These are phyloP conservation scores for Platismatia glauca DNA, from an alignment of 495 filamentous ascomycete genomes.

Conservation along the genomic window DNA sequence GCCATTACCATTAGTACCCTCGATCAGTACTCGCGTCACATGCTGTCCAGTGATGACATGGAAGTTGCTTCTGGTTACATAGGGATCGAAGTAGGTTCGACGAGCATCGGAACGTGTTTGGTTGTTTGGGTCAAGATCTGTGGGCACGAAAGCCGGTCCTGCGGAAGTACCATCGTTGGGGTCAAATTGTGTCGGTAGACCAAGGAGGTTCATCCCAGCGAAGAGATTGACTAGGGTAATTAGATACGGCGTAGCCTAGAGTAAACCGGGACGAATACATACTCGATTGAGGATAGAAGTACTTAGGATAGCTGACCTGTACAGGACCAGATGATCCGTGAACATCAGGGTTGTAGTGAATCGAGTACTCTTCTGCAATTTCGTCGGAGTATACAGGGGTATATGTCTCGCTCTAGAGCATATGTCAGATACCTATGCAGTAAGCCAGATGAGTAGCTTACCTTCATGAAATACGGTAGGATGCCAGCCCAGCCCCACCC, in stretches of 20 bases:
- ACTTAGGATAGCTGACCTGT: conserved; percentile 40
- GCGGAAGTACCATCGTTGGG: conserved; percentile 39
- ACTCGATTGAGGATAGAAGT: conserved; percentile 29
- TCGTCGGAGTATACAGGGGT: conserved; percentile 26
- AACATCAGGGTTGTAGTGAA: conserved; percentile 35
- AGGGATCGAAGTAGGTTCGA: conserved; percentile 36
- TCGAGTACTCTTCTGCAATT: conserved; percentile 23
- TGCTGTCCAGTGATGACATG: conserved; percentile 38
- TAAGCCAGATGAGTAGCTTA: background rate
- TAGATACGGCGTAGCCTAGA: conserved; percentile 2
- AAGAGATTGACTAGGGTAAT: conserved; percentile 41
- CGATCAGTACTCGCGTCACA: conserved; percentile 37
- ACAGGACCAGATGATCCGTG: conserved; percentile 41
- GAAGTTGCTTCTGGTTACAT: conserved; percentile 32
- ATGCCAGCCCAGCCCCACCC: conserved; percentile 57
- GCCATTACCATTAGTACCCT: conserved; percentile 19
- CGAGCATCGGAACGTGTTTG: conserved; percentile 36
- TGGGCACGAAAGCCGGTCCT: conserved; percentile 40
- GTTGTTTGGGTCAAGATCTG: conserved; percentile 34
- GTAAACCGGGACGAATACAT: background rate
- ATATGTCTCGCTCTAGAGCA: conserved; percentile 26
- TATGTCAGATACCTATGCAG: conserved; percentile 1
- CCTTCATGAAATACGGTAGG: conserved; percentile 48
- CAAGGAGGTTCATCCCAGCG: conserved; percentile 39
- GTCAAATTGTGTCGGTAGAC: conserved; percentile 39